Evolutionary conservation across 345 rosid genomes (phyloP).

Genomic region (Linum tenue): DNA sequence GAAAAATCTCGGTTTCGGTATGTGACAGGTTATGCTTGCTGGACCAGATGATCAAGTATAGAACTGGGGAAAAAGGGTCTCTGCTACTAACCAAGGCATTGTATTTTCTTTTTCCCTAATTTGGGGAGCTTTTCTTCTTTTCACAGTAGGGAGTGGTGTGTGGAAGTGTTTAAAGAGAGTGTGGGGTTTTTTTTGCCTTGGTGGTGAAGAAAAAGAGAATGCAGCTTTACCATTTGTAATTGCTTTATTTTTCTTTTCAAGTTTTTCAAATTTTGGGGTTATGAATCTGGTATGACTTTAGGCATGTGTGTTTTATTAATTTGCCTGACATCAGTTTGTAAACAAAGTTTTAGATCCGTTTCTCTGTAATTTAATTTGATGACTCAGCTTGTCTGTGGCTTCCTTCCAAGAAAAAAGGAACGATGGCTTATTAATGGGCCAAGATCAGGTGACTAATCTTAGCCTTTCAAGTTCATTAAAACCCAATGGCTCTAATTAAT

Average conservation of each 20-base stretch:
- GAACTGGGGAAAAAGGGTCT: slow-evolving; percentile 9
- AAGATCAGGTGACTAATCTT: too few relatives aligned
- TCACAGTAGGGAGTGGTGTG: slow-evolving; percentile 6
- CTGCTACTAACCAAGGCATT: slow-evolving; percentile 17
- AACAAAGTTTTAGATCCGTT: not conserved
- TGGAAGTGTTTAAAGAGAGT: slow-evolving; percentile 11
- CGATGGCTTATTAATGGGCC: too few relatives aligned
- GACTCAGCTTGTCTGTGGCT: not conserved
- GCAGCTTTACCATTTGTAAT: too few relatives aligned
- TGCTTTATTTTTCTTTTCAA: slow-evolving; percentile 4
- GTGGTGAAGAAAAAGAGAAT: slow-evolving; percentile 11
- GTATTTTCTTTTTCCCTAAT: slow-evolving; percentile 14
- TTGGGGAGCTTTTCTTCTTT: slow-evolving; percentile 5
- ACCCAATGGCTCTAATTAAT: too few relatives aligned
- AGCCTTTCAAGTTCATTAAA: too few relatives aligned
- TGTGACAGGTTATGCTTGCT: slow-evolving; percentile 60
- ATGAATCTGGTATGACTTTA: too few relatives aligned
- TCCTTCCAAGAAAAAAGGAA: not conserved
- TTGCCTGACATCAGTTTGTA: slow-evolving; percentile 42
- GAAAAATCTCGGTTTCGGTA: not conserved
- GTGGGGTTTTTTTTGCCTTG: slow-evolving; percentile 24
- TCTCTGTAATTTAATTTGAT: too few relatives aligned
- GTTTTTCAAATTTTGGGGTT: too few relatives aligned
- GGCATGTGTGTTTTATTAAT: slow-evolving; percentile 39
- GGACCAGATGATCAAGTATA: slow-evolving; percentile 70